Percentiles rank a stretch among this genome's conserved stretches.
These are phyloP conservation scores for Geranium rotundifolium DNA, from an alignment of 345 rosid species.

Conservation along the genomic window DNA sequence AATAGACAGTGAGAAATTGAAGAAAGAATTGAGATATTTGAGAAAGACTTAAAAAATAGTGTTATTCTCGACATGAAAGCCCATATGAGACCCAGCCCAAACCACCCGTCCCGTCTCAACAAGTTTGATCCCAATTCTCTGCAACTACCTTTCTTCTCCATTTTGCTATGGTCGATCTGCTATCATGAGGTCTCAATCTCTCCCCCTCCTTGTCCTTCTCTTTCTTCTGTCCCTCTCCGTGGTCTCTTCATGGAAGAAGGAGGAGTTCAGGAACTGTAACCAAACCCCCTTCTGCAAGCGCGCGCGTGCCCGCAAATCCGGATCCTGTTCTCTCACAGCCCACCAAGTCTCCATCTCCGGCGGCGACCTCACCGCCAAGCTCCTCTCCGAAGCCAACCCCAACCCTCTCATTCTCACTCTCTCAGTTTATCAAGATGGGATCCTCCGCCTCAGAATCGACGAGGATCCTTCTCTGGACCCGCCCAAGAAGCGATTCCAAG, in stretches of 20 bases:
- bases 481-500: conserved; percentile 67
- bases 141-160: not conserved
- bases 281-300: conserved; percentile 98
- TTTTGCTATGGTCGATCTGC: not conserved
- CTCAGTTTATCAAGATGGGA: conserved; percentile 57
- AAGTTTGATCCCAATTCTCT: no score
- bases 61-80: no score
- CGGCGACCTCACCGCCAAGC: conserved; percentile 73
- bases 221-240: conserved; percentile 26
- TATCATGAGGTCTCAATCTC: conserved; percentile 21
- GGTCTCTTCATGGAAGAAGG: conserved; percentile 75
- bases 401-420: conserved; percentile 60
- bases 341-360: conserved; percentile 45
- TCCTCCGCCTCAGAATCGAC: conserved; percentile 66
- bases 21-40: no score
- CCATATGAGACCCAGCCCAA: no score
- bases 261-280: conserved; percentile 84
- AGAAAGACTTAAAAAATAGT: no score
- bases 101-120: no score
- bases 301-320: conserved; percentile 71
- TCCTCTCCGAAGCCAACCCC: conserved; percentile 12
- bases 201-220: conserved; percentile 14
- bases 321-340: conserved; percentile 40
- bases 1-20: no score
- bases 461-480: conserved; percentile 56